phyloP scores from a whole-genome alignment of 1,284 basidiomycete genomes.

The Vanrija humicola region DNA sequence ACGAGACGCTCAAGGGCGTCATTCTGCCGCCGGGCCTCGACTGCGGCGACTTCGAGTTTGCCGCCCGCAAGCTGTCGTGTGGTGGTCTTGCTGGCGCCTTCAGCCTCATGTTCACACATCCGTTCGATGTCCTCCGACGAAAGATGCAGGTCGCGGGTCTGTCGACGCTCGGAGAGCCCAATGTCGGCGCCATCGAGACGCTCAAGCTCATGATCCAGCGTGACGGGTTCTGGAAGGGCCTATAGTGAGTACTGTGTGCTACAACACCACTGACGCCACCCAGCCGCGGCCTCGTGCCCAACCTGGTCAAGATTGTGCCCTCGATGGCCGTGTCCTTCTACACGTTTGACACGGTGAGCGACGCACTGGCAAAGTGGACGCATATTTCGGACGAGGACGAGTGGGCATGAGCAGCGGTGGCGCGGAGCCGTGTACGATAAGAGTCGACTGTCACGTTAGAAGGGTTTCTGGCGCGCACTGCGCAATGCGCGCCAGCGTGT shows the following conservation, averaged over 20 bases:
- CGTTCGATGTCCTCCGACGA: constrained; percentile 86
- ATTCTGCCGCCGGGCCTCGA: constrained; percentile 27
- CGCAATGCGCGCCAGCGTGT: too few species aligned
- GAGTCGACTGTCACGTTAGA: too few species aligned
- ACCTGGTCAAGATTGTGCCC: constrained; percentile 80
- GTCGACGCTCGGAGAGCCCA: constrained; percentile 62
- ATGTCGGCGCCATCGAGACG: constrained; percentile 67
- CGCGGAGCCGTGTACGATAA: too few species aligned
- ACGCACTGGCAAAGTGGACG: constrained; percentile 26
- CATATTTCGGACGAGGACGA: constrained; percentile 21
- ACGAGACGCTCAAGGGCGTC: constrained; percentile 37
- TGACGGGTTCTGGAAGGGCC: constrained; percentile 61
- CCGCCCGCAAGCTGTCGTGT: constrained; percentile 47
- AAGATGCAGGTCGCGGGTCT: constrained; percentile 91
- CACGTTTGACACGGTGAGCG: constrained; percentile 49
- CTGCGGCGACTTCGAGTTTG: constrained; percentile 30
- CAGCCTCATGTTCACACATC: constrained; percentile 91
- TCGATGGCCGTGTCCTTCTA: constrained; percentile 74
- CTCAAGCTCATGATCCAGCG: constrained; percentile 63
- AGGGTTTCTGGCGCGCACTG: too few species aligned
- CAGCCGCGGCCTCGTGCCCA: constrained; percentile 83
- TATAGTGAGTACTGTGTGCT: constrained; percentile 39
- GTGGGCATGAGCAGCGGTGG: neutral
- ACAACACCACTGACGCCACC: neutral
- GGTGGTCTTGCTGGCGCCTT: constrained; percentile 60